Conservation (phyloP, 805 yeast genomes). For the Wickerhamomyces canadensis region DNA sequence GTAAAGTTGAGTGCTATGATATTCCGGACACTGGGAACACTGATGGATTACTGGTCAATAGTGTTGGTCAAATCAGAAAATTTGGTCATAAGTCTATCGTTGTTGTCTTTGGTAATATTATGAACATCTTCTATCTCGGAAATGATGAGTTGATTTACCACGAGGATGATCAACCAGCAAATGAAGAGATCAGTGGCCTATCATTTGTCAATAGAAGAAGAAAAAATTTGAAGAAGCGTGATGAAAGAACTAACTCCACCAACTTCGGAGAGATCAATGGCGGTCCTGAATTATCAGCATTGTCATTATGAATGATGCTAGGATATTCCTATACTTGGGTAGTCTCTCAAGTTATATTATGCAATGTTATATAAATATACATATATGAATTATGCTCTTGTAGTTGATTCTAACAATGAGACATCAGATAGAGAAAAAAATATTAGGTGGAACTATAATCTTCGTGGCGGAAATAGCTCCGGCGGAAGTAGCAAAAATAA, state of each 20-base stretch:
- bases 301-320: slow-evolving; percentile 12
- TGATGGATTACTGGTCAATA: slow-evolving; percentile 44
- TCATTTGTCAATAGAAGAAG: slow-evolving; percentile 48
- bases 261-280: slow-evolving; percentile 20
- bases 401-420: no score
- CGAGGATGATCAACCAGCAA: slow-evolving; percentile 39
- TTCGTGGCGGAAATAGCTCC: no score
- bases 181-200: slow-evolving; percentile 40
- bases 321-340: not conserved
- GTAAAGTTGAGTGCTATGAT: slow-evolving; percentile 53
- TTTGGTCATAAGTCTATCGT: slow-evolving; percentile 78
- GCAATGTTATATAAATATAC: not conserved
- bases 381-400: no score
- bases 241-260: slow-evolving; percentile 8
- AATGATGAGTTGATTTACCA: slow-evolving; percentile 65
- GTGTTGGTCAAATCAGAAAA: slow-evolving; percentile 55
- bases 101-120: slow-evolving; percentile 65
- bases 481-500: no score
- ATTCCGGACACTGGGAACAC: slow-evolving; percentile 42
- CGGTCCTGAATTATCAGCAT: slow-evolving; percentile 19
- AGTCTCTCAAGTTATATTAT: no score
- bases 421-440: no score
- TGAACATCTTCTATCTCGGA: slow-evolving; percentile 72
- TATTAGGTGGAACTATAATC: no score
- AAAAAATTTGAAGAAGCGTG: slow-evolving; percentile 24